A percentile compares a stretch with the other conserved stretches of the same genome.
phyloP scores from a whole-genome alignment of 148 eudicot genomes.

The Fagopyrum tataricum region DNA sequence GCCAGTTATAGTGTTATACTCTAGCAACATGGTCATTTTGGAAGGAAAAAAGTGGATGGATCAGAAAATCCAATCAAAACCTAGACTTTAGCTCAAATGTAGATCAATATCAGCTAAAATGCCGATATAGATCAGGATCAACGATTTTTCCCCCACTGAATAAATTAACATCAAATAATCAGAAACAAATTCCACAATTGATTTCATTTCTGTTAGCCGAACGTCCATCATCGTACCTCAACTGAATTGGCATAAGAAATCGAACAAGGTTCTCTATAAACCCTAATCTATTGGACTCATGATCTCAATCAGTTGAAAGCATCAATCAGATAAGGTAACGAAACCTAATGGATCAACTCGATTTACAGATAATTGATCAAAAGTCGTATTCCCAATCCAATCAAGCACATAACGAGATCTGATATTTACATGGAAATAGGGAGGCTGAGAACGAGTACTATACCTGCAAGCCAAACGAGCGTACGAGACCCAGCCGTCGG shows the following conservation, averaged over 20 bases:
- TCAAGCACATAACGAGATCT: background rate
- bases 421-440: background rate
- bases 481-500: background rate
- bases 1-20: background rate
- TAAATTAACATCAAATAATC: background rate
- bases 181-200: background rate
- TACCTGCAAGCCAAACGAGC: background rate
- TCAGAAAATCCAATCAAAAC: background rate
- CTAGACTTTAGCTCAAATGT: background rate
- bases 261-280: background rate
- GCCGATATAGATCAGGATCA: background rate
- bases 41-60: background rate
- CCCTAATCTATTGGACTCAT: background rate
- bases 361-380: background rate
- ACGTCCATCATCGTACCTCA: background rate
- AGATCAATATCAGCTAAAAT: background rate
- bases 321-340: background rate
- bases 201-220: background rate
- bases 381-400: conserved; percentile 3
- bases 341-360: background rate
- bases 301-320: background rate
- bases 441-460: background rate
- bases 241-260: background rate
- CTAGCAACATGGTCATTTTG: background rate
- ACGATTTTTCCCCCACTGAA: background rate